Evolutionary conservation across 1,284 basidiomycete species (phyloP), one percentile per base, ranked within the genome.

Genomic region (Melampsora larici-populina): DNA sequence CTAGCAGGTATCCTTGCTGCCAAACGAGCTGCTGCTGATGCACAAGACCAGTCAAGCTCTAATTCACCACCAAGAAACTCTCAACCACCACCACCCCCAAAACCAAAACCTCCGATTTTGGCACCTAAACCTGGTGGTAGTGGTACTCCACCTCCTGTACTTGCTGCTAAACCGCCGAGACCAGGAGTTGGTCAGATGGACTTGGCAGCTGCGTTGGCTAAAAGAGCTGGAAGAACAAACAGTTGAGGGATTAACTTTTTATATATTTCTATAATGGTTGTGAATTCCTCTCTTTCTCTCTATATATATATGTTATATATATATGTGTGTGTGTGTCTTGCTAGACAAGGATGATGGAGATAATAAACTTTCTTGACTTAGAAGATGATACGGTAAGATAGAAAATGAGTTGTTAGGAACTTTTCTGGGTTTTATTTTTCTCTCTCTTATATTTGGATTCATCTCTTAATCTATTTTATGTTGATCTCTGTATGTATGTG

Each of bases 161-260:
- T 88, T 21, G 85, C 85, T 5, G 81, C 85, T 18, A 89, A 89
- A 81, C 87, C 88, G 0, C 86, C 86, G 48, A 83, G 82, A 7
- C 86, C 87, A 90, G 84, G 82, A 67, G 83, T 85, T 31, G 89
- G 92, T 31, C 92, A 93, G 83, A 82, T 93, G 85, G 92, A 93
- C 85, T 85, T 94, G 80, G 92, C 92, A 79, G 91, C 92, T 67
- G 84, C 84, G 81, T 83, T 78, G 33, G 75, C 75, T 24, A 70
- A 78, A 58, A 67, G 75, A 29, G 48, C 75, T 33, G 75, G 75
- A 70, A 55, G 75, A 70, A 75, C 48, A 1, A 60, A 60, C 46
- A 24, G 51, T 21, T 55, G 24, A 55, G 48, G 51, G 51, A 55
- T 36, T 9, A 36, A 36, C 36, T 36, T 36, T 9, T 36, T 36